Evolutionary conservation across 768 basidiomycete genomes (phyloP).

Genomic region (Gautieria morchelliformis): DNA sequence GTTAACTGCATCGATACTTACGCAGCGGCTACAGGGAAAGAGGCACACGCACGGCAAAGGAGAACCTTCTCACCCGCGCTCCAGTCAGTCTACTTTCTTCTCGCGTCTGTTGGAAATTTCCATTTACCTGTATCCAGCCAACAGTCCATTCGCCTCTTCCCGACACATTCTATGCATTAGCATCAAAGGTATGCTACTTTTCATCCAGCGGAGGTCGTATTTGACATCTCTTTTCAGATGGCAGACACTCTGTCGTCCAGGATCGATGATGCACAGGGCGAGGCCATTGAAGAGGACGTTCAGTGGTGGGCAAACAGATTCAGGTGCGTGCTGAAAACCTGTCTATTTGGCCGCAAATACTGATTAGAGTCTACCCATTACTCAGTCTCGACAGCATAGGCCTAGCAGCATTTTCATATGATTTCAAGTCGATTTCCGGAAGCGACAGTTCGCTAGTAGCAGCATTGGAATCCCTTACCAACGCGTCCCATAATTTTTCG

Average conservation of each 20-base stretch:
- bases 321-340: neutral
- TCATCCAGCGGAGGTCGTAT: neutral
- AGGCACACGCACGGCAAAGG: constrained; percentile 10
- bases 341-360: neutral
- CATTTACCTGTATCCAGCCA: neutral
- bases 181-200: neutral
- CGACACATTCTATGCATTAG: neutral
- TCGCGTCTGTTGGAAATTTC: neutral
- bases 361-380: neutral
- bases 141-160: neutral
- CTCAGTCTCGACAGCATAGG: constrained; percentile 12
- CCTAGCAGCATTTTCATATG: constrained; percentile 11
- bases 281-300: constrained; percentile 4
- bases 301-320: constrained; percentile 8
- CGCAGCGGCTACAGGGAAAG: neutral
- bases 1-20: neutral
- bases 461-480: constrained; percentile 11
- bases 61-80: constrained; percentile 4
- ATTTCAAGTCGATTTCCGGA: constrained; percentile 9
- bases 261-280: neutral
- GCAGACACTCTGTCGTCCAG: neutral
- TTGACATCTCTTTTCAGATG: neutral
- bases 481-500: constrained; percentile 10
- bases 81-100: constrained; percentile 2
- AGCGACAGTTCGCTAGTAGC: neutral